These are phyloP conservation scores for Cucurbita maxima DNA, from an alignment of 306 rosid genomes.

Conservation along the genomic window DNA sequence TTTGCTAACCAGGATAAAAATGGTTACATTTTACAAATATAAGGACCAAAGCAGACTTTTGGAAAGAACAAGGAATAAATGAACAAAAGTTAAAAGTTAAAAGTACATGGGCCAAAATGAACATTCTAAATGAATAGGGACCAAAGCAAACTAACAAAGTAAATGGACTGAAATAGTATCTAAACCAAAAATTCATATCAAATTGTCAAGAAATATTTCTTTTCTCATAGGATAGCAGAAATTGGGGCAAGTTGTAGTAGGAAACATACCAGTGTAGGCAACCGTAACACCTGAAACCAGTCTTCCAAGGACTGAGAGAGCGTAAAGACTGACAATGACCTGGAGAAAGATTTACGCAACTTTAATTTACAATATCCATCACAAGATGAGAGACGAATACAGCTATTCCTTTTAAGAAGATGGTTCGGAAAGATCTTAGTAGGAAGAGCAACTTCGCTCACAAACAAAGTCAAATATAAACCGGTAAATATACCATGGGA, in stretches of 20 bases:
- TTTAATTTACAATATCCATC: neutral
- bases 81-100: neutral
- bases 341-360: slow-evolving; percentile 12
- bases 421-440: neutral
- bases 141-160: neutral
- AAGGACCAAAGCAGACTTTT: neutral
- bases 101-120: neutral
- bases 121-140: neutral
- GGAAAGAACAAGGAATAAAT: no score
- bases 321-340: slow-evolving; percentile 60
- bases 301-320: slow-evolving; percentile 66
- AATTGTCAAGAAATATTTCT: neutral
- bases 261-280: slow-evolving; percentile 67
- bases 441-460: neutral
- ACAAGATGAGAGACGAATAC: neutral
- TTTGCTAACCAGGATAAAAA: neutral
- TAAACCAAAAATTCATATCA: neutral
- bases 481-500: neutral
- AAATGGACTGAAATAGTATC: neutral
- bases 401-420: neutral
- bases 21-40: neutral
- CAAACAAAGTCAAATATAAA: neutral
- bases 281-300: slow-evolving; percentile 65
- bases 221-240: neutral
- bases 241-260: neutral